Conservation (phyloP, 2,329 filamentous ascomycete species). For the Apiospora kogelbergensis region DNA sequence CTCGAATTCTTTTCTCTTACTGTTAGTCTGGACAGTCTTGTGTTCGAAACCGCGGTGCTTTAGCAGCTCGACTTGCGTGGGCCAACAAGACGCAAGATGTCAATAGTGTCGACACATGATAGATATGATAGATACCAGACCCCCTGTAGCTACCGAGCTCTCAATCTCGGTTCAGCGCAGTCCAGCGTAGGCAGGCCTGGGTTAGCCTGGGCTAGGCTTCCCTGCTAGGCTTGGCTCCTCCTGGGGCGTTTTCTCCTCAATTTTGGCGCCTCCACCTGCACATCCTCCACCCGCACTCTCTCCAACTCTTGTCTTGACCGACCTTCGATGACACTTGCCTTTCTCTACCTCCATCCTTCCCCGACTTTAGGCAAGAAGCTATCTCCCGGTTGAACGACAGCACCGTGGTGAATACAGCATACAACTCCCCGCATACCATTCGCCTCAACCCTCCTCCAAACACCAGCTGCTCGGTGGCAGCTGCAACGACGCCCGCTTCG, state of each 20-base stretch:
- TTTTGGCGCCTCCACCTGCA: neutral
- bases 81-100: no score
- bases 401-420: neutral
- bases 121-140: neutral
- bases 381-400: neutral
- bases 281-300: neutral
- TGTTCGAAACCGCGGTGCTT: no score
- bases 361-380: neutral
- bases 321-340: neutral
- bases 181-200: neutral
- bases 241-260: neutral
- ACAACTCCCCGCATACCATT: neutral
- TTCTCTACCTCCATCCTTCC: neutral
- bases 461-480: neutral
- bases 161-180: neutral
- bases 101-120: no score
- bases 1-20: neutral
- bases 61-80: no score
- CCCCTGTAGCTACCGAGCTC: neutral
- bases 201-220: neutral
- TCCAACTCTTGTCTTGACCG: neutral
- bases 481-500: neutral
- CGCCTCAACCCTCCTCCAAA: neutral
- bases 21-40: neutral
- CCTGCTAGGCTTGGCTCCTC: neutral